Percentiles rank a stretch among this genome's conserved stretches.
These are phyloP conservation scores for Chrysoporthe deuterocubensis DNA, from an alignment of 2,329 filamentous ascomycete genomes.

Conservation along the genomic window DNA sequence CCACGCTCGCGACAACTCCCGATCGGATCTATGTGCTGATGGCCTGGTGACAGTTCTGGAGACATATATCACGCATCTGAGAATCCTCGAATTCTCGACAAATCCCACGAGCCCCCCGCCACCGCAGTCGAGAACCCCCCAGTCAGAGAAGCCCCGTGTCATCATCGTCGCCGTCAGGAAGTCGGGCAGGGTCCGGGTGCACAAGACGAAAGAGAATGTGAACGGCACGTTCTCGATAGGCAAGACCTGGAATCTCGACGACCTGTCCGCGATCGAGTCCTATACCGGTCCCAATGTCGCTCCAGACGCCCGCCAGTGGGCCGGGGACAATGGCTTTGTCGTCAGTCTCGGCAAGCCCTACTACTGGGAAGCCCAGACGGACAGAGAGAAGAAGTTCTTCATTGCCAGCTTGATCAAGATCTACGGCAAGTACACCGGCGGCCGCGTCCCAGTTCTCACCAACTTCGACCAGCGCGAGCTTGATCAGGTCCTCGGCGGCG, in stretches of 20 bases:
- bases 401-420: conserved; percentile 96
- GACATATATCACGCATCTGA: conserved; percentile 97
- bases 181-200: conserved; percentile 89
- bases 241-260: conserved; percentile 97
- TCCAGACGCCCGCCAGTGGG: conserved; percentile 72
- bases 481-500: conserved; percentile 71
- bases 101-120: conserved; percentile 86
- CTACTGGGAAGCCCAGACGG: conserved; percentile 92
- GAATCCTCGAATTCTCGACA: conserved; percentile 82
- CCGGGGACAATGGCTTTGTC: conserved; percentile 80
- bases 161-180: conserved; percentile 94
- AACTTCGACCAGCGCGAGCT: conserved; percentile 84
- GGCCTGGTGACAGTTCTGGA: conserved; percentile 65
- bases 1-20: not conserved
- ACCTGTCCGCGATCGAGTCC: conserved; percentile 81
- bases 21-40: conserved; percentile 26
- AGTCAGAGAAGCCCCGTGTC: conserved; percentile 83
- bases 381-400: conserved; percentile 99
- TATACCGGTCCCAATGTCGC: conserved; percentile 67
- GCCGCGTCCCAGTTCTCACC: conserved; percentile 74
- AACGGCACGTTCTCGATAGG: conserved; percentile 96
- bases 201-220: conserved; percentile 94
- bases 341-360: conserved; percentile 93
- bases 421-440: conserved; percentile 93
- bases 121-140: conserved; percentile 68